Evolutionary conservation across 139 green algal genomes (phyloP).

Genomic region (Dunaliella primolecta): DNA sequence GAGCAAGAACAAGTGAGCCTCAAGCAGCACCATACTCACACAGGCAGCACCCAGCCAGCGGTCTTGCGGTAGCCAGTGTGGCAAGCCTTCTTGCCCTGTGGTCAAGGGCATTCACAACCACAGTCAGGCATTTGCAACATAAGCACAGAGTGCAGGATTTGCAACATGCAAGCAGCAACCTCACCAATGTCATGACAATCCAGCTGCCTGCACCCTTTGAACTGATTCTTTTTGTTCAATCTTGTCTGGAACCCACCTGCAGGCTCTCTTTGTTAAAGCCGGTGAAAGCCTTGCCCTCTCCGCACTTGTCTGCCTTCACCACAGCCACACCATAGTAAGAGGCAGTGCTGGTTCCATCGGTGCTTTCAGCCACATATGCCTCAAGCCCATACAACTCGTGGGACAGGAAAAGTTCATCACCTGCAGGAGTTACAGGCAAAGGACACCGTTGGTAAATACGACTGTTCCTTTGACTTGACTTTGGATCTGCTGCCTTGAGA

Average conservation of each 20-base stretch:
- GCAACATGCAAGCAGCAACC: too few species aligned
- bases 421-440: too few species aligned
- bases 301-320: background rate
- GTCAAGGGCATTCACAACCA: background rate
- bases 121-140: too few species aligned
- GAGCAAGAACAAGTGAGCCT: too few species aligned
- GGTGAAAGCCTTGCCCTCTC: background rate
- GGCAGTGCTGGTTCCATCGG: background rate
- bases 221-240: too few species aligned
- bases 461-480: too few species aligned
- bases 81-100: slow-evolving; percentile 8
- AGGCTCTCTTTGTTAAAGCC: background rate
- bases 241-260: background rate
- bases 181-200: too few species aligned
- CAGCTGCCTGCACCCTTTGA: too few species aligned
- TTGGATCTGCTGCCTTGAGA: too few species aligned
- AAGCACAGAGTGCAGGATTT: too few species aligned
- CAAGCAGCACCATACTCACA: background rate
- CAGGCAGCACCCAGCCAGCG: background rate
- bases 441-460: too few species aligned
- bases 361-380: background rate
- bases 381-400: background rate
- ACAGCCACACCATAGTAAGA: background rate
- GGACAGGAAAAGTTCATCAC: background rate
- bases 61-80: slow-evolving; percentile 12